Conservation (phyloP, 2,329 filamentous ascomycete species). For the Fusarium longipes region DNA sequence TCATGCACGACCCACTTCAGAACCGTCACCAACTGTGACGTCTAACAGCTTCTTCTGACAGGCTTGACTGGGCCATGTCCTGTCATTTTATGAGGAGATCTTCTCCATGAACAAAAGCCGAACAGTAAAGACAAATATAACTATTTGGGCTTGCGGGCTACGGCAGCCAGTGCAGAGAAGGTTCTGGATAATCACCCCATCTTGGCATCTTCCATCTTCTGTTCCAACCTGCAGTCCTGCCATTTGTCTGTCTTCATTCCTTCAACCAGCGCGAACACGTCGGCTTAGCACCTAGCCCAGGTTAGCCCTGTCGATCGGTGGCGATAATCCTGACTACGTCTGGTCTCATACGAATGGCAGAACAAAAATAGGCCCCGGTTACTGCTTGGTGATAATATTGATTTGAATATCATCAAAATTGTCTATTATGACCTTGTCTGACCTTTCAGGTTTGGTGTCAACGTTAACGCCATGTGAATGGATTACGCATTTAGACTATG, state of each 20-base stretch:
- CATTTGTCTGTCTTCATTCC: conserved; percentile 18
- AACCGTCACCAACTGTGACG: conserved; percentile 32
- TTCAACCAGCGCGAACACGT: conserved; percentile 10
- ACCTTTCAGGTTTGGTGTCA: background rate
- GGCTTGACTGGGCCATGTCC: background rate
- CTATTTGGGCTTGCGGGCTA: background rate
- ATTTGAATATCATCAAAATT: background rate
- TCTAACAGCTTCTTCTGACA: background rate
- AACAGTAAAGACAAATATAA: background rate
- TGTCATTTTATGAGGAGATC: background rate
- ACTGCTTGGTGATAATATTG: background rate
- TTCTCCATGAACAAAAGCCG: background rate
- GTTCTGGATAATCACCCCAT: background rate
- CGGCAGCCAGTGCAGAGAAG: background rate
- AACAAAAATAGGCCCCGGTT: background rate
- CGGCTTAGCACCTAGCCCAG: conserved; percentile 25
- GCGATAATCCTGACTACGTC: conserved; percentile 17
- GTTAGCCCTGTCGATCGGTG: conserved; percentile 44
- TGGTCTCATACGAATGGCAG: background rate
- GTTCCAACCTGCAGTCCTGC: conserved; percentile 7
- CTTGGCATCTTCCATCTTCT: background rate
- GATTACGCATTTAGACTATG: background rate
- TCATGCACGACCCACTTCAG: conserved; percentile 23
- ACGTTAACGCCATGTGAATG: background rate
- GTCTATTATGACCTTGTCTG: background rate